A percentile compares a stretch with the other conserved stretches of the same genome.
Evolutionary conservation across 306 rosid species (phyloP).

Genomic region (Cicer pinnatifidum): DNA sequence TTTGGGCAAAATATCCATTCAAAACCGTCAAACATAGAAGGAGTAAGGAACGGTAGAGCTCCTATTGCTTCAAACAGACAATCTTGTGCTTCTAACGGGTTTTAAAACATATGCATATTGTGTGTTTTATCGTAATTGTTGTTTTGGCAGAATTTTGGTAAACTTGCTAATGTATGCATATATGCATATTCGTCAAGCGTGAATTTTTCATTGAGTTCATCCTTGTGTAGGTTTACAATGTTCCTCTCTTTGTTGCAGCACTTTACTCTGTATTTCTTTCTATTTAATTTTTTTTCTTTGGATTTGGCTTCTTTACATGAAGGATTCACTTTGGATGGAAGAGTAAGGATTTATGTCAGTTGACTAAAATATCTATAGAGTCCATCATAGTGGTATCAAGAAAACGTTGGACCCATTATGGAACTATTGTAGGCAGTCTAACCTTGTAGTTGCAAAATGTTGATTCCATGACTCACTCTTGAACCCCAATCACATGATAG

Average conservation of each 20-base stretch:
- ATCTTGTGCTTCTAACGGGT: background rate
- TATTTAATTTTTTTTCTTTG: background rate
- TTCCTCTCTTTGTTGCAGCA: background rate
- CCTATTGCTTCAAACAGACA: background rate
- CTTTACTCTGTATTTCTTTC: background rate
- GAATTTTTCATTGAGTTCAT: background rate
- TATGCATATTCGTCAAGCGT: background rate
- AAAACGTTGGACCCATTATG: background rate
- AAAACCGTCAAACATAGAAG: background rate
- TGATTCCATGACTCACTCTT: slow-evolving; percentile 3
- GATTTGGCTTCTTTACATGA: background rate
- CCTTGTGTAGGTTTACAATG: slow-evolving; percentile 2
- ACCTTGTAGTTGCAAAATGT: background rate
- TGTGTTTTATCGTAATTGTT: background rate
- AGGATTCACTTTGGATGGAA: slow-evolving; percentile 2
- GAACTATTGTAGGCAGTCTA: background rate
- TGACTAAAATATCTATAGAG: background rate
- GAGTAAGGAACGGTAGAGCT: background rate
- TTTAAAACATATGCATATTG: background rate
- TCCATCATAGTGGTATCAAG: background rate
- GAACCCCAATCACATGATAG: background rate
- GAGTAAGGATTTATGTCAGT: background rate
- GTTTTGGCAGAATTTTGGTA: background rate
- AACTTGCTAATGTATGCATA: background rate
- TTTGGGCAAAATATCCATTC: background rate